Conservation (phyloP, 2,329 filamentous ascomycete species). For the Pseudogymnoascus sp. region DNA sequence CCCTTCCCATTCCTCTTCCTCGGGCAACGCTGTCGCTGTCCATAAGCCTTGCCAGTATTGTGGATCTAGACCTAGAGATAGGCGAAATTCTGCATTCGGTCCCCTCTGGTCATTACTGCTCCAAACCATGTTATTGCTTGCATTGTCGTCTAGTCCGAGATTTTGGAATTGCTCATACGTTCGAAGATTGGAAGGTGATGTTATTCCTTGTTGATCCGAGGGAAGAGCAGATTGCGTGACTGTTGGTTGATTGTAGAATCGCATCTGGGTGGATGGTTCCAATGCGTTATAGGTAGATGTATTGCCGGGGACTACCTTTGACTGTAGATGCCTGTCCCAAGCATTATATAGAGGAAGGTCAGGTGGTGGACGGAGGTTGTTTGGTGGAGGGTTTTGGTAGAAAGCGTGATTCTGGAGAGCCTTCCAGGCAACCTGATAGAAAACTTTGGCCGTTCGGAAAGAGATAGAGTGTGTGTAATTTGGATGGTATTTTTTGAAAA, state of each 20-base stretch:
- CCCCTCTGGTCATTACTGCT: neutral
- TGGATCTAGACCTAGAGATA: neutral
- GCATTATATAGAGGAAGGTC: neutral
- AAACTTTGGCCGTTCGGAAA: constrained; percentile 13
- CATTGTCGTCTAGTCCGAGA: neutral
- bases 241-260: neutral
- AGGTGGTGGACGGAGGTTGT: neutral
- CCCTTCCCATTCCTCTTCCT: neutral
- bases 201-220: neutral
- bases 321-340: neutral
- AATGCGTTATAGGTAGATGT: neutral
- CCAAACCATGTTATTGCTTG: neutral
- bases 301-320: neutral
- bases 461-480: constrained; percentile 7
- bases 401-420: constrained; percentile 12
- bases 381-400: neutral
- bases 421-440: constrained; percentile 14
- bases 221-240: neutral
- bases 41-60: neutral
- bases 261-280: neutral
- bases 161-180: neutral
- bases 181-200: neutral
- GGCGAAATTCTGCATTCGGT: neutral
- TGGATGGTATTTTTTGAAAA: constrained; percentile 14
- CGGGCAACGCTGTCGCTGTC: neutral